These are phyloP conservation scores for Teratosphaeriaceae sp. DNA, from an alignment of 2,329 filamentous ascomycete species.

Conservation along the genomic window DNA sequence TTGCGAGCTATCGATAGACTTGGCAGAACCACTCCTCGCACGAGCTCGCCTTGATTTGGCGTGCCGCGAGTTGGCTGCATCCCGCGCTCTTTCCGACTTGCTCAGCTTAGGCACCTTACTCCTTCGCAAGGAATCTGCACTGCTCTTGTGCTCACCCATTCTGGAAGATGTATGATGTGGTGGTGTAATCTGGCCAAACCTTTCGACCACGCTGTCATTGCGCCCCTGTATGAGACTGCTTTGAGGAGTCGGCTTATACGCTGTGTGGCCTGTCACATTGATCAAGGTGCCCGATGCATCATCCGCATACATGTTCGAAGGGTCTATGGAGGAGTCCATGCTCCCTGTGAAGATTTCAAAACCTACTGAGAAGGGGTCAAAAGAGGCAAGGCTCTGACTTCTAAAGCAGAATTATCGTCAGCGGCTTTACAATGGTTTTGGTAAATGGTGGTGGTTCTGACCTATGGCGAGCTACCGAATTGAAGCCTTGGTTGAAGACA, in stretches of 20 bases:
- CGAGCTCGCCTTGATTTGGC: conserved; percentile 18
- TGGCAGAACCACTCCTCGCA: background rate
- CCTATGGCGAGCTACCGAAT: background rate
- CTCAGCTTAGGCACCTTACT: conserved; percentile 4
- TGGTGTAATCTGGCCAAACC: conserved; percentile 34
- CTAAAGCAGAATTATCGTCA: too few species aligned
- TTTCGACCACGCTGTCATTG: conserved; percentile 13
- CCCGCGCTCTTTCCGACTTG: conserved; percentile 25
- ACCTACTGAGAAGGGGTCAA: background rate
- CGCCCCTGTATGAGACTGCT: conserved; percentile 13
- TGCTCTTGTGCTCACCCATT: background rate
- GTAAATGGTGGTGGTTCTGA: too few species aligned
- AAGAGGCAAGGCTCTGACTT: background rate
- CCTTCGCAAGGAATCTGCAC: background rate
- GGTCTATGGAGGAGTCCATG: background rate
- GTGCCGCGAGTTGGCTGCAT: conserved; percentile 25
- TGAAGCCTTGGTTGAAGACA: background rate
- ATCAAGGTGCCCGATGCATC: background rate
- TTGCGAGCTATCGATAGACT: background rate
- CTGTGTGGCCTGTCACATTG: conserved; percentile 3
- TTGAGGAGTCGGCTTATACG: conserved; percentile 10
- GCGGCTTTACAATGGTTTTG: too few species aligned
- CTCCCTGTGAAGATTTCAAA: background rate
- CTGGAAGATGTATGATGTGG: conserved; percentile 14
- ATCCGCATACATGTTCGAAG: background rate